phyloP scores from a whole-genome alignment of 495 filamentous ascomycete genomes.

The Aspergillus ellipticus region DNA sequence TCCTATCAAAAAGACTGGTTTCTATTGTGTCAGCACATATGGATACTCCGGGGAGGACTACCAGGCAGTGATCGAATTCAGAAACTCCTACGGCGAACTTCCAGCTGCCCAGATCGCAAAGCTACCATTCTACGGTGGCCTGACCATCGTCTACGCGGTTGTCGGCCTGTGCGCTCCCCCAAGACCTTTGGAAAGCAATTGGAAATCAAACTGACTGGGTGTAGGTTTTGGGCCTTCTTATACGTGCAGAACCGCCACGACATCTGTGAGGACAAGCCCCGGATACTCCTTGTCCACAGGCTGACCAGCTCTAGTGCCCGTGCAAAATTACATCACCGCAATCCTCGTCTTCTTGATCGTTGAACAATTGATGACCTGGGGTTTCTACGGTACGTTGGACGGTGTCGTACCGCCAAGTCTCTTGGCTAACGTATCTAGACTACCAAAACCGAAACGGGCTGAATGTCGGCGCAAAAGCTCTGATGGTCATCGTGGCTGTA shows the following conservation, averaged over 20 bases:
- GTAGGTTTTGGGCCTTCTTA: constrained; percentile 85
- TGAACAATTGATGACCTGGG: constrained; percentile 98
- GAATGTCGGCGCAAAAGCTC: constrained; percentile 71
- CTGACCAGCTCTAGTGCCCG: constrained; percentile 63
- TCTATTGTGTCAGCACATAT: constrained; percentile 88
- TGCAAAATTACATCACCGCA: constrained; percentile 99
- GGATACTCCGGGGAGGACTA: constrained; percentile 60
- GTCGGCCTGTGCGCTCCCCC: constrained; percentile 58
- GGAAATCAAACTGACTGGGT: constrained; percentile 17
- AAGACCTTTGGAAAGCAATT: neutral
- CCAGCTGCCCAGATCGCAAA: constrained; percentile 94
- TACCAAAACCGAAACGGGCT: constrained; percentile 86
- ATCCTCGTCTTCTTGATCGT: constrained; percentile 91
- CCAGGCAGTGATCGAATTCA: constrained; percentile 79
- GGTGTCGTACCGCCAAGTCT: neutral
- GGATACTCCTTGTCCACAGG: neutral
- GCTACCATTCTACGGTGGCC: constrained; percentile 92
- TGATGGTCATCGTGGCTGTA: constrained; percentile 86
- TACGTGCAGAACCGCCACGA: constrained; percentile 93
- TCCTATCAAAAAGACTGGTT: constrained; percentile 80
- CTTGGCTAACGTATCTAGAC: constrained; percentile 48
- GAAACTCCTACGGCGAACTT: constrained; percentile 94
- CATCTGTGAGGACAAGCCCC: constrained; percentile 57
- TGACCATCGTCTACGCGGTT: constrained; percentile 92
- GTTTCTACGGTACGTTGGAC: constrained; percentile 64